A percentile compares a stretch with the other conserved stretches of the same genome.
These are phyloP conservation scores for Chytridiales sp. DNA, from an alignment of 371 early-diverging fungal species.

Conservation along the genomic window DNA sequence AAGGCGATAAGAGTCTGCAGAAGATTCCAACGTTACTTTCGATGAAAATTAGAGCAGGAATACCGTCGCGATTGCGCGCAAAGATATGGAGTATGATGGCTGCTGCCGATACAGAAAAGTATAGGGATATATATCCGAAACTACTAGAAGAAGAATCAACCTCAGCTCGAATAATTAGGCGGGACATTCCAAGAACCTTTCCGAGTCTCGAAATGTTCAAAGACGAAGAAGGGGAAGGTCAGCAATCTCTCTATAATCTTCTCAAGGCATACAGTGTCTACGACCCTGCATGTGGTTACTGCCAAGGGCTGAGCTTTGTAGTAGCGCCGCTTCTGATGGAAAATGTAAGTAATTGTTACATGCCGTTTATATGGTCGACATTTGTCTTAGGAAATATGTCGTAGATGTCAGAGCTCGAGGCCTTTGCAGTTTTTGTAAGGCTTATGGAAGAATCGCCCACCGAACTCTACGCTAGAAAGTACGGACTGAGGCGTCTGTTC, in stretches of 20 bases:
- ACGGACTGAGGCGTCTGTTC: slow-evolving; percentile 69
- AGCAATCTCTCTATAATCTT: slow-evolving; percentile 79
- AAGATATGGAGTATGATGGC: no score
- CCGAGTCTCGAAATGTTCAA: slow-evolving; percentile 79
- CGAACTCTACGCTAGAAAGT: slow-evolving; percentile 2
- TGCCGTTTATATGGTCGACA: background rate
- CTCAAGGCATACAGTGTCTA: slow-evolving; percentile 85
- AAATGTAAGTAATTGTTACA: slow-evolving; percentile 23
- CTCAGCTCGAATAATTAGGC: slow-evolving; percentile 78
- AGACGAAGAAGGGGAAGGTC: slow-evolving; percentile 74
- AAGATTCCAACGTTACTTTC: no score
- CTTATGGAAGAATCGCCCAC: slow-evolving; percentile 71
- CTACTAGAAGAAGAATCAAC: no score
- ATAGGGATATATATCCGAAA: no score
- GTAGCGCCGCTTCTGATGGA: slow-evolving; percentile 78
- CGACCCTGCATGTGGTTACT: slow-evolving; percentile 86
- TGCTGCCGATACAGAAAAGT: no score
- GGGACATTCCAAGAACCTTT: slow-evolving; percentile 86
- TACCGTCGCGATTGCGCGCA: no score
- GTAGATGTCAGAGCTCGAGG: slow-evolving; percentile 90
- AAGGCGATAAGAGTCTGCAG: no score
- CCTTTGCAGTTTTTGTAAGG: slow-evolving; percentile 83
- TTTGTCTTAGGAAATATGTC: background rate
- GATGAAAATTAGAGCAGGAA: no score
- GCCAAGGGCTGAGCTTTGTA: slow-evolving; percentile 83